Conservation (phyloP, 2,329 filamentous ascomycete species). For the Didymellaceae sp. region DNA sequence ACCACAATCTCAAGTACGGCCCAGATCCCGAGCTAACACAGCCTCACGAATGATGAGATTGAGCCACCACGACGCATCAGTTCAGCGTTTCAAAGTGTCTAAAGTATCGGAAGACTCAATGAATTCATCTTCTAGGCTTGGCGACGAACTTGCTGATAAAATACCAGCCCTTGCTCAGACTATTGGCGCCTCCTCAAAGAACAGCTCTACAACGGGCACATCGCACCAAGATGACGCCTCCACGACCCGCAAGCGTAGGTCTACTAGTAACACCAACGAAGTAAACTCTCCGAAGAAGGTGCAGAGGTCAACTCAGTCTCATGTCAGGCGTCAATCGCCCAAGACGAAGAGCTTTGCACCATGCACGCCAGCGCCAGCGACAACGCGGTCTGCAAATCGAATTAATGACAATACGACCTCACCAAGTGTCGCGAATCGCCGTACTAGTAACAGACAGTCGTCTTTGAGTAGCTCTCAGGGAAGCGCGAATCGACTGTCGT, state of each 20-base stretch:
- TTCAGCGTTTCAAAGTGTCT: background rate
- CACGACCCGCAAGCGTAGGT: background rate
- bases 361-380: background rate
- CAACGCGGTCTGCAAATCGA: background rate
- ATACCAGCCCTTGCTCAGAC: no score
- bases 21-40: conserved; percentile 42
- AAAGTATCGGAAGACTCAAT: no score
- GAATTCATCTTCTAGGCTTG: background rate
- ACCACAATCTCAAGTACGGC: conserved; percentile 24
- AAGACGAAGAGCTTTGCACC: background rate
- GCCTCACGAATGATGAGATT: conserved; percentile 38
- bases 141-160: no score
- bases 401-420: background rate
- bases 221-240: background rate
- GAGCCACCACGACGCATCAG: background rate
- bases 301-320: background rate
- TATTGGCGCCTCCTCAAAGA: no score
- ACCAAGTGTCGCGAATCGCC: background rate
- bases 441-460: background rate
- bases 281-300: background rate
- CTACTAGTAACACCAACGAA: background rate
- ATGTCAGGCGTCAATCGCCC: background rate
- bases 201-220: no score
- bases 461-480: background rate
- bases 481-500: background rate